Evolutionary conservation across 495 filamentous ascomycete genomes (phyloP).

Genomic region (Neurospora discreta): DNA sequence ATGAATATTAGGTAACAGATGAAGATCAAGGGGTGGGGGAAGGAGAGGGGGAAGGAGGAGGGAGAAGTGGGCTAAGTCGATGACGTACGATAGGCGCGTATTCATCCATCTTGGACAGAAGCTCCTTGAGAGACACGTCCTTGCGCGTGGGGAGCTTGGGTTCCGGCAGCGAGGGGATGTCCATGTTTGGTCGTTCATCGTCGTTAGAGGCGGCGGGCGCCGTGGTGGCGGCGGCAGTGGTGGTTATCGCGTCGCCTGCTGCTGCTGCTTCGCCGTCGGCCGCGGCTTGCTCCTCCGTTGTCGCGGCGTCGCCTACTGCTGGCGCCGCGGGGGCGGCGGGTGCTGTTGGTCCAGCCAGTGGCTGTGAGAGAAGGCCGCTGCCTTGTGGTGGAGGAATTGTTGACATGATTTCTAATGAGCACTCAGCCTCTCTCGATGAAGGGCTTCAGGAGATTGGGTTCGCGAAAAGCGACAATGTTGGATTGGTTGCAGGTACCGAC

Average conservation of each 20-base stretch:
- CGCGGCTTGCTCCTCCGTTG: conserved; percentile 8
- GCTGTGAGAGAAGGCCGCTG: neutral
- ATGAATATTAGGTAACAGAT: neutral
- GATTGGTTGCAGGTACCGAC: neutral
- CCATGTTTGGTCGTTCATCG: conserved; percentile 2
- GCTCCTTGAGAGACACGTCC: conserved; percentile 82
- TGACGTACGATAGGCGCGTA: conserved; percentile 85
- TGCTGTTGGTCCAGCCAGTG: neutral
- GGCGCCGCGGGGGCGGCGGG: neutral
- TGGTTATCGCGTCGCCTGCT: neutral
- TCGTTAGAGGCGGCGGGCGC: neutral
- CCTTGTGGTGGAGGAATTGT: neutral
- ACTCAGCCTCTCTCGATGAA: neutral
- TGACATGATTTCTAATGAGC: neutral
- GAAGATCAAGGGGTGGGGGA: neutral
- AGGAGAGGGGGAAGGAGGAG: neutral
- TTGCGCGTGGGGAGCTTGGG: conserved; percentile 58
- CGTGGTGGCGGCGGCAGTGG: neutral
- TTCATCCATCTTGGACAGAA: conserved; percentile 92
- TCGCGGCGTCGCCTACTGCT: conserved; percentile 14
- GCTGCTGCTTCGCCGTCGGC: neutral
- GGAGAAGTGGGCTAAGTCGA: neutral
- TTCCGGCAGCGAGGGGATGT: conserved; percentile 16
- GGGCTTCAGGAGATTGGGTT: neutral
- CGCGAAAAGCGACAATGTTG: neutral